Percentiles rank a stretch among this genome's conserved stretches.
Evolutionary conservation across 768 basidiomycete species (phyloP).

Genomic region (Tricholoma hemisulphureum): DNA sequence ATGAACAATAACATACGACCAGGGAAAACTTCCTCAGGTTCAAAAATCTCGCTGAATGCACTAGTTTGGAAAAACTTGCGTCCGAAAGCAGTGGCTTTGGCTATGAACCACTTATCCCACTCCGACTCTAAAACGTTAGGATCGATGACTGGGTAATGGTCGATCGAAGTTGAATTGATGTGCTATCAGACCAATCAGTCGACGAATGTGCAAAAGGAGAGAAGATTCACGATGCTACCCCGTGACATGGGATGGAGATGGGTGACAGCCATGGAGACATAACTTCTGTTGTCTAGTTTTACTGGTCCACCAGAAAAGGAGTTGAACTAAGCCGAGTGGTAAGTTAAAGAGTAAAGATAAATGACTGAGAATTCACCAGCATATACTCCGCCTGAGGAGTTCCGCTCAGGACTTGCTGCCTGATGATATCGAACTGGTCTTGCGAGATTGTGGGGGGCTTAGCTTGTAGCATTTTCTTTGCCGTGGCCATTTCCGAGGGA

Average conservation of each 20-base stretch:
- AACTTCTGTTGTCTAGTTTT: conserved; percentile 31
- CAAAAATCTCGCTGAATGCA: conserved; percentile 29
- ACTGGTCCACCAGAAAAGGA: conserved; percentile 27
- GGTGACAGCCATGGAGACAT: conserved; percentile 32
- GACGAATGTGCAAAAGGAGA: background rate
- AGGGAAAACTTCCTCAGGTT: conserved; percentile 28
- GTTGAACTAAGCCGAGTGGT: conserved; percentile 24
- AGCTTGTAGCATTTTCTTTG: conserved; percentile 18
- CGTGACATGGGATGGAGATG: conserved; percentile 46
- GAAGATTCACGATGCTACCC: conserved; percentile 35
- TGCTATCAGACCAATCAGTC: conserved; percentile 15
- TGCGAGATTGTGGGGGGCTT: conserved; percentile 30
- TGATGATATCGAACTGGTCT: conserved; percentile 27
- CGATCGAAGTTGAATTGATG: conserved; percentile 23
- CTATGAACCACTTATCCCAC: conserved; percentile 33
- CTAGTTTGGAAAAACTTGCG: conserved; percentile 30
- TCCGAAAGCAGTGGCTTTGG: conserved; percentile 31
- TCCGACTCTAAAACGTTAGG: conserved; percentile 30
- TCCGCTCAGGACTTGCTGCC: conserved; percentile 23
- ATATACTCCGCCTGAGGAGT: conserved; percentile 31
- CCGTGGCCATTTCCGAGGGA: conserved; percentile 19
- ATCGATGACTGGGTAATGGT: conserved; percentile 27
- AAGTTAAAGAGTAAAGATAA: background rate
- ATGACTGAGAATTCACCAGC: conserved; percentile 18
- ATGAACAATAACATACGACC: conserved; percentile 17